A percentile compares a stretch with the other conserved stretches of the same genome.
These are phyloP conservation scores for Mycena vulgaris DNA, from an alignment of 768 basidiomycete species.

Conservation along the genomic window DNA sequence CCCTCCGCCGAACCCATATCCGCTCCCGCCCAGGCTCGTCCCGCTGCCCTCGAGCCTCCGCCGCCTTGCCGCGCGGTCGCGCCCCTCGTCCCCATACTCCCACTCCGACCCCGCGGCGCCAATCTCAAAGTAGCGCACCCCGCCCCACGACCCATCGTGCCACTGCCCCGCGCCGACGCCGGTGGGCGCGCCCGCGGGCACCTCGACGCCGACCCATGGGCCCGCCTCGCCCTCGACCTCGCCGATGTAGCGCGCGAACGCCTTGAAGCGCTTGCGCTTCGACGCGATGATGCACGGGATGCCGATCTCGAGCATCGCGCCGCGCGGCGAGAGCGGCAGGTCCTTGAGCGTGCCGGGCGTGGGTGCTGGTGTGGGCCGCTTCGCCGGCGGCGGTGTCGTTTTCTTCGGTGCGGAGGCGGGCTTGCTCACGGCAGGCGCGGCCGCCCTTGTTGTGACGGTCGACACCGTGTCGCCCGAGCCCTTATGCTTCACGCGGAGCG, in stretches of 20 bases:
- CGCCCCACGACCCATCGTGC: slow-evolving; percentile 90
- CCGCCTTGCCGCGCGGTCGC: slow-evolving; percentile 60
- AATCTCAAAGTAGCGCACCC: slow-evolving; percentile 89
- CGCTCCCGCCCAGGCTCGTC: slow-evolving; percentile 48
- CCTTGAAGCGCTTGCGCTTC: slow-evolving; percentile 87
- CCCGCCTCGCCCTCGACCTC: slow-evolving; percentile 87
- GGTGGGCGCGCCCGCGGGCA: slow-evolving; percentile 66
- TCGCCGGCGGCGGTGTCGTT: slow-evolving; percentile 32
- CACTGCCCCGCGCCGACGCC: slow-evolving; percentile 78
- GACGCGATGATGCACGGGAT: slow-evolving; percentile 93
- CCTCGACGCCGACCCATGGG: slow-evolving; percentile 94
- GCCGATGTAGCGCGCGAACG: slow-evolving; percentile 90
- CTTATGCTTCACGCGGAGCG: slow-evolving; percentile 52
- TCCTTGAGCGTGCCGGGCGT: slow-evolving; percentile 43
- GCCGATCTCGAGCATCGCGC: slow-evolving; percentile 86
- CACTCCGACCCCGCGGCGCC: slow-evolving; percentile 70
- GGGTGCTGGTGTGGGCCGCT: slow-evolving; percentile 41
- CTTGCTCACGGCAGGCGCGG: slow-evolving; percentile 40
- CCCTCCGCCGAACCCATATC: slow-evolving; percentile 39
- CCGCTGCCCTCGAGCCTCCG: slow-evolving; percentile 57
- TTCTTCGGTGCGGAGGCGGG: slow-evolving; percentile 36
- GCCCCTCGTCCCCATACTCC: slow-evolving; percentile 70
- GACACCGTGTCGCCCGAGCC: slow-evolving; percentile 61
- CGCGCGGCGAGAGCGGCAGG: slow-evolving; percentile 56
- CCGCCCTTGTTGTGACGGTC: slow-evolving; percentile 52